A percentile compares a stretch with the other conserved stretches of the same genome.
These are phyloP conservation scores for Glebionis coronaria DNA, from an alignment of 129 eudicot species.

Conservation along the genomic window DNA sequence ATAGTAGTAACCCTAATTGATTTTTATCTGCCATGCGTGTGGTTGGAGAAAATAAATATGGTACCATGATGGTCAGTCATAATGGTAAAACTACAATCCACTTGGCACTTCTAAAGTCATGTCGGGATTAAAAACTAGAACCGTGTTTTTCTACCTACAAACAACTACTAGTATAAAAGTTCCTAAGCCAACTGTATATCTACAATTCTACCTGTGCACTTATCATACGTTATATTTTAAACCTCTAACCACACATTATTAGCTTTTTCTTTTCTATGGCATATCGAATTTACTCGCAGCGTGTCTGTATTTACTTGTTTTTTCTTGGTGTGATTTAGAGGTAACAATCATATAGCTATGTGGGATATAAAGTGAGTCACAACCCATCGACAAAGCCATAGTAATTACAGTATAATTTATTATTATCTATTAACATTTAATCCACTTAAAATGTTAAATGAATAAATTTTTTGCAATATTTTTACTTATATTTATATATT, in stretches of 20 bases:
- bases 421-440: too few species aligned
- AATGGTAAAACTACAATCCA: constrained; percentile 27
- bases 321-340: too few species aligned
- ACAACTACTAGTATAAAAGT: constrained; percentile 24
- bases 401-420: too few species aligned
- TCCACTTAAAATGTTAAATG: too few species aligned
- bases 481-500: too few species aligned
- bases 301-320: too few species aligned
- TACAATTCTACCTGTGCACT: constrained; percentile 7
- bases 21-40: constrained; percentile 33
- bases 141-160: constrained; percentile 22
- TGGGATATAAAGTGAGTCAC: too few species aligned
- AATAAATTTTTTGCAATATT: too few species aligned
- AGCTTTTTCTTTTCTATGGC: too few species aligned
- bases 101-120: constrained; percentile 19
- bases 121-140: constrained; percentile 26
- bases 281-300: too few species aligned
- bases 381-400: too few species aligned
- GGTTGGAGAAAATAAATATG: constrained; percentile 24
- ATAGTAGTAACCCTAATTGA: constrained; percentile 13
- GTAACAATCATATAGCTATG: too few species aligned
- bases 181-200: constrained; percentile 6
- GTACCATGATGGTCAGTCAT: constrained; percentile 24
- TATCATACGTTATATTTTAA: neutral
- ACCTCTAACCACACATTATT: constrained; percentile 5